Percentiles rank a stretch among this genome's conserved stretches.
Conservation (phyloP, 2,329 filamentous ascomycete genomes). For the Monilinia laxa region DNA sequence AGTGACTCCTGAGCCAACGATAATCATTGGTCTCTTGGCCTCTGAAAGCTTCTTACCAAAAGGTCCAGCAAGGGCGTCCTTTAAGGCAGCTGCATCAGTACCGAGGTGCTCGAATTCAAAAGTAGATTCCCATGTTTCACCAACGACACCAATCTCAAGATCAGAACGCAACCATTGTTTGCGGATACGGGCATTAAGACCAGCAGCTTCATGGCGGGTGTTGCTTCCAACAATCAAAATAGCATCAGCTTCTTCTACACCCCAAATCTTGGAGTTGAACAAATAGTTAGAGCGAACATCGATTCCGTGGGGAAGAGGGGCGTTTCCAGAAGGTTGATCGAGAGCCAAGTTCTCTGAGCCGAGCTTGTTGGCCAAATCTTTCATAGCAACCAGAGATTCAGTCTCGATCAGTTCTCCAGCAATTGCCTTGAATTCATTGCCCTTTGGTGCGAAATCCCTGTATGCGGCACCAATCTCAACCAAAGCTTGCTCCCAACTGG, state of each 20-base stretch:
- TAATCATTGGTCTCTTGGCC: conserved; percentile 93
- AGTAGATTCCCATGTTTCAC: conserved; percentile 87
- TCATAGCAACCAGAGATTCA: conserved; percentile 92
- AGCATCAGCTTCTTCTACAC: conserved; percentile 88
- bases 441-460: conserved; percentile 75
- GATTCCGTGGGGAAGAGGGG: conserved; percentile 85
- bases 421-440: conserved; percentile 93
- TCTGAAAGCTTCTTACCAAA: conserved; percentile 91
- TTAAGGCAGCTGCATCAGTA: conserved; percentile 72
- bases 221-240: conserved; percentile 95
- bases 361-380: conserved; percentile 94
- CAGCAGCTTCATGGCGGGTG: conserved; percentile 90
- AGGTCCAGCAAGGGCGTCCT: conserved; percentile 77
- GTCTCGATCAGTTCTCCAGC: conserved; percentile 89
- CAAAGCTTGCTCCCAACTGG: conserved; percentile 93
- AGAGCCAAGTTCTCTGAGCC: conserved; percentile 94
- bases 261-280: conserved; percentile 94
- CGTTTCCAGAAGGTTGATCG: conserved; percentile 80
- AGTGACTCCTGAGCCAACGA: conserved; percentile 87
- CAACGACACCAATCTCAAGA: conserved; percentile 86
- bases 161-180: conserved; percentile 98
- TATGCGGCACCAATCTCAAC: conserved; percentile 81
- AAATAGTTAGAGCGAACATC: conserved; percentile 93
- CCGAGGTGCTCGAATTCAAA: conserved; percentile 95
- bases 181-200: conserved; percentile 92